Evolutionary conservation across 805 yeast species (phyloP).

Genomic region (Ascoidea rubescens): DNA sequence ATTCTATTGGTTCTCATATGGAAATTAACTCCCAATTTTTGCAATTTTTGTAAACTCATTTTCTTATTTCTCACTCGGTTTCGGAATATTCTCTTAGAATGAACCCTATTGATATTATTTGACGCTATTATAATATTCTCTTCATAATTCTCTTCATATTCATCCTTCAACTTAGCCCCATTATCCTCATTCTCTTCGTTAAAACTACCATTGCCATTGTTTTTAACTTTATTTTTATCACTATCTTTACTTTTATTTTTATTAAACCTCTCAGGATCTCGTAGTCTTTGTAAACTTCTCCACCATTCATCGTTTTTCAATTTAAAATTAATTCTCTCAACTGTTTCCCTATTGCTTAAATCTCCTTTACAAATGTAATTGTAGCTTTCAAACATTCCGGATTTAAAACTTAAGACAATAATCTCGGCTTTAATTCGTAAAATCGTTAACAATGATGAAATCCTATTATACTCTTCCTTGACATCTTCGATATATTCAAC

Average conservation of each 20-base stretch:
- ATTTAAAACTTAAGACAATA: constrained; percentile 57
- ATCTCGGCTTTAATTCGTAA: constrained; percentile 76
- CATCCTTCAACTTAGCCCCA: neutral
- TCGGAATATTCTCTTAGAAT: neutral
- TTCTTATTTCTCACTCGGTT: constrained; percentile 1
- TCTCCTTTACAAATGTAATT: constrained; percentile 57
- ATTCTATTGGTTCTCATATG: constrained; percentile 57
- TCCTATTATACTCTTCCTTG: constrained; percentile 50
- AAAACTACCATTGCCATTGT: constrained; percentile 5
- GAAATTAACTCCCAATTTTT: constrained; percentile 64
- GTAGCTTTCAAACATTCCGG: constrained; percentile 43
- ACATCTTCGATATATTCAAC: constrained; percentile 69
- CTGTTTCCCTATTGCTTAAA: constrained; percentile 13
- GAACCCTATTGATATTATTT: neutral
- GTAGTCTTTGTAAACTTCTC: constrained; percentile 48
- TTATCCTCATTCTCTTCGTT: neutral
- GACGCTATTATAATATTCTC: neutral
- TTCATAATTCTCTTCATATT: neutral
- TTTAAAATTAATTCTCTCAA: constrained; percentile 32
- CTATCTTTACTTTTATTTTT: constrained; percentile 1
- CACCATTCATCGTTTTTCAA: constrained; percentile 77
- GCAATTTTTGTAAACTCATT: constrained; percentile 40
- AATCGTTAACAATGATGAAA: constrained; percentile 50
- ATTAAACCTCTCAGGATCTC: constrained; percentile 19
- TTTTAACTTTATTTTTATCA: constrained; percentile 1